phyloP scores from a whole-genome alignment of 2,329 filamentous ascomycete genomes.

The Paecilomyces sp. region DNA sequence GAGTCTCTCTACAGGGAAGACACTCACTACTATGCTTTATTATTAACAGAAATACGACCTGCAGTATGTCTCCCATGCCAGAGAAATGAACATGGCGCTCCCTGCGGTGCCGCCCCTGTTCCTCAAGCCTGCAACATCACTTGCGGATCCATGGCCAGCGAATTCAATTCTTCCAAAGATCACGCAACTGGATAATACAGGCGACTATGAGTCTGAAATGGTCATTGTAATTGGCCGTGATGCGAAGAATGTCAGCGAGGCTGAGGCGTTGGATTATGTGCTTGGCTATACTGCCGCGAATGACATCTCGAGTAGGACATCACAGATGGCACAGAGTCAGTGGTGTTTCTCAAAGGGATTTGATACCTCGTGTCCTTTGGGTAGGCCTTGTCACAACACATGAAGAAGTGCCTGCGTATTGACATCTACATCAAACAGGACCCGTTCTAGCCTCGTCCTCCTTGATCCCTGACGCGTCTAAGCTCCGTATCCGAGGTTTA shows the following conservation, averaged over 20 bases:
- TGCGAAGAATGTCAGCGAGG: slow-evolving; percentile 49
- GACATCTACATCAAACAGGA: slow-evolving; percentile 21
- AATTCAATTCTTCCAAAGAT: slow-evolving; percentile 48
- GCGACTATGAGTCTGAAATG: slow-evolving; percentile 55
- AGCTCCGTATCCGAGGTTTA: slow-evolving; percentile 26
- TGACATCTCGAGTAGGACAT: slow-evolving; percentile 54
- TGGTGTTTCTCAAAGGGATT: slow-evolving; percentile 56
- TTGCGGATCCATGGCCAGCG: slow-evolving; percentile 48
- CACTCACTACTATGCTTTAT: background rate
- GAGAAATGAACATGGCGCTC: slow-evolving; percentile 46
- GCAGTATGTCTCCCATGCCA: slow-evolving; percentile 44
- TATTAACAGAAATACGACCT: background rate
- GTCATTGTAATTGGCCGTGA: slow-evolving; percentile 49
- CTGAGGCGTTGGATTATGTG: slow-evolving; percentile 52
- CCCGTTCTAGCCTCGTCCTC: slow-evolving; percentile 43
- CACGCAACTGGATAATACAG: slow-evolving; percentile 46
- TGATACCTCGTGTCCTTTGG: slow-evolving; percentile 50
- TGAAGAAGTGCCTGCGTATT: slow-evolving; percentile 2
- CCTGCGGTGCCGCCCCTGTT: slow-evolving; percentile 52
- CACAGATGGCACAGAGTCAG: slow-evolving; percentile 49
- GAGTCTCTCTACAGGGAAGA: slow-evolving; percentile 8
- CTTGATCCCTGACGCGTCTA: slow-evolving; percentile 22
- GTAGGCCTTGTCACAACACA: slow-evolving; percentile 12
- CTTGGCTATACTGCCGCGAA: slow-evolving; percentile 59
- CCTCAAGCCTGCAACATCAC: slow-evolving; percentile 49